Evolutionary conservation across 768 basidiomycete species (phyloP), one percentile per base, ranked within the genome.

Genomic region (Macrolepiota fuliginosa): DNA sequence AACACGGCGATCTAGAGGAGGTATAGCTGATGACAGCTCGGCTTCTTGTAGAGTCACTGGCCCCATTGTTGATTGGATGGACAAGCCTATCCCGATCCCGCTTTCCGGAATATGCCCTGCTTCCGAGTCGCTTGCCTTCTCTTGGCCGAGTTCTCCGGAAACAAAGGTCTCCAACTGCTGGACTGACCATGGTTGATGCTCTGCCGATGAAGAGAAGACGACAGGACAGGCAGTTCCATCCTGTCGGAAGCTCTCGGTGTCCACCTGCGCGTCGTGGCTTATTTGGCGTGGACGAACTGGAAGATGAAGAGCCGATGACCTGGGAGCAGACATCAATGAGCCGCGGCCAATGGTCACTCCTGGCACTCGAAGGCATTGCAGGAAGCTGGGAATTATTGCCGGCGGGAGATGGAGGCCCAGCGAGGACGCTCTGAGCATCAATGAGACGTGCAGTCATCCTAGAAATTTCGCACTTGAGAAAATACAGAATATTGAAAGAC

Each of bases 401-500:
- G 49, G 56, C 36, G 47, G 73, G 76, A 73, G 78, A 73, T 78
- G 40, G 79, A 84, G 81, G 83, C 85, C 86, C 83, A 81, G 82
- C 80, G 83, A 86, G 83, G 88, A 89, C 85, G 84, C 89, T 86
- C 85, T 85, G 77, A 90, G 83, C 90, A 92, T 92, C 83, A 86
- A 90, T 86, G 76, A 70, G 73, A 75, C 76, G 77, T 80, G 78
- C 84, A 88, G 81, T 87, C 90, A 91, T 90, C 82, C 89, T 90
- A 68, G 32, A 39, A 56, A 11, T 39, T 24, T 7, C 11, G 47
- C 6, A n/a, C 7, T 15, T 51, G 47, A 62, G 42, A 37, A 22
- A 58, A 25, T 12, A 9, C 19, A 27, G 47, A 12, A 27, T 24
- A 24, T 49, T 10, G 15, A 10, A 54, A 13, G 35, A 56, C 54